These are phyloP conservation scores for Aureobasidium sp. DNA, from an alignment of 2,329 filamentous ascomycete species.

Conservation along the genomic window DNA sequence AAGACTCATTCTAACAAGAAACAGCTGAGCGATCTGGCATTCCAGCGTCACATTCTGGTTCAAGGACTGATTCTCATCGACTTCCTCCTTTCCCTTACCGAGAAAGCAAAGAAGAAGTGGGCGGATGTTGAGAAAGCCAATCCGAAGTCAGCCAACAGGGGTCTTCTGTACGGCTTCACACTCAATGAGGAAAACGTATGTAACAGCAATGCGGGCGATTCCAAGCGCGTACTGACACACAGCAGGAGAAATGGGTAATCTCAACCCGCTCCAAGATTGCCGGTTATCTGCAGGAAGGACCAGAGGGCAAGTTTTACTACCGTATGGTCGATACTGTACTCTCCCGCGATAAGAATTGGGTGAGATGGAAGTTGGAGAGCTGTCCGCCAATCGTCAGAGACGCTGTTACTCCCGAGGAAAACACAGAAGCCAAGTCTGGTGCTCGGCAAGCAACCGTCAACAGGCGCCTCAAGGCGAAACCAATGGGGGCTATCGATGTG, in stretches of 20 bases:
- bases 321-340: conserved; percentile 96
- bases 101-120: conserved; percentile 71
- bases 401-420: conserved; percentile 59
- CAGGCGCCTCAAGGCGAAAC: conserved; percentile 59
- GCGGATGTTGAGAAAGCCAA: conserved; percentile 45
- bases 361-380: conserved; percentile 92
- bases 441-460: conserved; percentile 59
- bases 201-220: conserved; percentile 15
- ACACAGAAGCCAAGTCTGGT: conserved; percentile 57
- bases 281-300: conserved; percentile 69
- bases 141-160: conserved; percentile 57
- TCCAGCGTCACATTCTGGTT: conserved; percentile 87
- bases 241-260: conserved; percentile 70
- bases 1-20: conserved; percentile 1
- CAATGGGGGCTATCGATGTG: conserved; percentile 60
- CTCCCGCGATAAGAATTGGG: conserved; percentile 96
- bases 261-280: conserved; percentile 71
- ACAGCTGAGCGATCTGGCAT: conserved; percentile 85
- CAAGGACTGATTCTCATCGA: conserved; percentile 92
- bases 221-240: conserved; percentile 17
- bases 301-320: conserved; percentile 86
- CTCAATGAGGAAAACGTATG: conserved; percentile 59
- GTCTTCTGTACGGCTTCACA: conserved; percentile 71
- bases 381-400: conserved; percentile 79
- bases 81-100: conserved; percentile 83